Evolutionary conservation across 192 early-diverging fungal species (phyloP), one percentile per base, ranked within the genome.

Genomic region (Chytriomyces confervae): DNA sequence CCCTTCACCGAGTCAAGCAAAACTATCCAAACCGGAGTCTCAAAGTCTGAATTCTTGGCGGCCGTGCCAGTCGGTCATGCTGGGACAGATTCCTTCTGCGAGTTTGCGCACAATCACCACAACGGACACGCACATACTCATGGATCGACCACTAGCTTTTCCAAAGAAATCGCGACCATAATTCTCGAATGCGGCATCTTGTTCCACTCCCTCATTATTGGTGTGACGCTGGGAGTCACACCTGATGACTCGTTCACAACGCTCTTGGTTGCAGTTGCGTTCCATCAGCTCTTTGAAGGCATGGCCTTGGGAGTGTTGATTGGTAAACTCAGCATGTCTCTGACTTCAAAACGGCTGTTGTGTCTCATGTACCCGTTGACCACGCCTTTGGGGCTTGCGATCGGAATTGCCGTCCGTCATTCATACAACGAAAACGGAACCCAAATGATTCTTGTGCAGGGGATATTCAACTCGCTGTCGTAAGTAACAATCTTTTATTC

Each of bases 381-480:
- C 20, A 95, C 94, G 10, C 95, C 95, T 5, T 6, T 97, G 49
- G 95, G 95, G n/a, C 85, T 92, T 66, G 87, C 83, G 2, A 88
- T 95, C 64, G 94, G 94, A 23, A 91, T 95, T 67, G 89, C 82
- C 53, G 87, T 94, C 75, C 84, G 87, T 6, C 72, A 84, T 44
- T 78, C 89, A 7, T 92, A 91, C 82, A 84, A 91, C 23, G 86
- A 86, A 2, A 78, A 85, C 9, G 87, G 88, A 0, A 68, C 81
- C 0, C 71, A 83, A 0, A 79, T 91, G 5, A 80, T 95, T 27
- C 62, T 94, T 23, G 80, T 88, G 13, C 91, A 93, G 76, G 95
- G 93, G 6, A 87, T 94, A 18, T 82, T 96, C 20, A 91, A 96
- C 70, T 81, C 90, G 3, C 62, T 94, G 53, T 36, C 36, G 36